Conservation (phyloP, 2,329 filamentous ascomycete species). For the Exophiala sp. region DNA sequence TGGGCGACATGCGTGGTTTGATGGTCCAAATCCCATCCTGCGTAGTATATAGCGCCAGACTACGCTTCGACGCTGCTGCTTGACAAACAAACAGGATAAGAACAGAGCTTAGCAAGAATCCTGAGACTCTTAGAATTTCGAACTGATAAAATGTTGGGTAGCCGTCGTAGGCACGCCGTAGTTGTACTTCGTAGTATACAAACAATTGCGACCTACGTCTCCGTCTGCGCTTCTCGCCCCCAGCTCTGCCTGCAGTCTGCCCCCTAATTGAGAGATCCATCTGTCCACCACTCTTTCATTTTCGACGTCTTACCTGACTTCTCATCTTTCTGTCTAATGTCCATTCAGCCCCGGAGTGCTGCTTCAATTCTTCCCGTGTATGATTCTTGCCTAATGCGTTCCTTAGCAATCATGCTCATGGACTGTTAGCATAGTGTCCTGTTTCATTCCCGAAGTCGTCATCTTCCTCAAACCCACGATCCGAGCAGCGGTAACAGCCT, state of each 20-base stretch:
- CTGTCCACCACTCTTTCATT: conserved; percentile 12
- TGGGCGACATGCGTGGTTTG: background rate
- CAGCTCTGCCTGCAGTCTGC: conserved; percentile 3
- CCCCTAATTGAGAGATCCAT: conserved; percentile 12
- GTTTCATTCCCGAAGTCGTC: conserved; percentile 2
- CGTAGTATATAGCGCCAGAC: no score
- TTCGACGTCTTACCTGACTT: conserved; percentile 7
- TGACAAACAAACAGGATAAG: no score
- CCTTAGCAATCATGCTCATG: conserved; percentile 7
- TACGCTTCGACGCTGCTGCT: no score
- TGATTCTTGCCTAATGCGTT: conserved; percentile 17
- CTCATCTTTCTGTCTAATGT: conserved; percentile 15
- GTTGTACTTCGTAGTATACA: background rate
- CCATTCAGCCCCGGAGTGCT: conserved; percentile 25
- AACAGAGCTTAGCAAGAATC: background rate
- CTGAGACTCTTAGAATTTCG: no score
- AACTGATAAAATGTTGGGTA: no score
- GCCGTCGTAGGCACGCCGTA: background rate
- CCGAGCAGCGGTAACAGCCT: background rate
- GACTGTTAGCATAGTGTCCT: conserved; percentile 18
- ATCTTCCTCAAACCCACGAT: conserved; percentile 1
- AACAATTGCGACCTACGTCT: background rate
- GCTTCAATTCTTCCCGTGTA: conserved; percentile 20
- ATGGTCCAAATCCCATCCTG: no score
- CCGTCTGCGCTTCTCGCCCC: conserved; percentile 5